Conservation (phyloP, 2,329 filamentous ascomycete species). For the Teratosphaeria viscida region DNA sequence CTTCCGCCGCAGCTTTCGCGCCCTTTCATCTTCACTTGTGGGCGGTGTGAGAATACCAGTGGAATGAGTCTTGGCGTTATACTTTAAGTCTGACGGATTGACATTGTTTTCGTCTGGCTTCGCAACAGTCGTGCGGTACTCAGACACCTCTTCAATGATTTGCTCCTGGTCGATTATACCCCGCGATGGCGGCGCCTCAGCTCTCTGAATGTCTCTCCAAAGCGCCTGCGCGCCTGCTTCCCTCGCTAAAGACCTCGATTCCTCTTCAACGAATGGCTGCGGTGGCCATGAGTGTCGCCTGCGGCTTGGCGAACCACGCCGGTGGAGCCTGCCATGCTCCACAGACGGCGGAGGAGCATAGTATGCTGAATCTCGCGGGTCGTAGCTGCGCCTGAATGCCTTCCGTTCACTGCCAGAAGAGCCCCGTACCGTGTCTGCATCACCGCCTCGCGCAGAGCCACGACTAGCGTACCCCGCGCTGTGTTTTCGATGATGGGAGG, state of each 20-base stretch:
- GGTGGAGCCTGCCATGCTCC: slow-evolving; percentile 5
- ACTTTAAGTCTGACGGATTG: slow-evolving; percentile 31
- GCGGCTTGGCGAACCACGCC: slow-evolving; percentile 11
- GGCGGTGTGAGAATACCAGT: slow-evolving; percentile 23
- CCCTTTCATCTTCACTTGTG: slow-evolving; percentile 28
- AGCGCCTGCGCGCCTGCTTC: slow-evolving; percentile 42
- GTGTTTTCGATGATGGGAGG: background rate
- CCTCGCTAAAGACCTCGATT: slow-evolving; percentile 49
- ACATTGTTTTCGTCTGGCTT: slow-evolving; percentile 54
- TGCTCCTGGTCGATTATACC: slow-evolving; percentile 60
- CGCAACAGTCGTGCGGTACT: slow-evolving; percentile 8
- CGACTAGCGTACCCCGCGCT: slow-evolving; percentile 15
- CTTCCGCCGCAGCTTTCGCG: slow-evolving; percentile 16
- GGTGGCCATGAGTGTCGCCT: slow-evolving; percentile 42
- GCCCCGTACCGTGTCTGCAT: slow-evolving; percentile 1
- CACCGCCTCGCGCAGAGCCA: slow-evolving; percentile 9
- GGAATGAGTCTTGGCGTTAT: slow-evolving; percentile 1
- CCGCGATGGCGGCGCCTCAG: slow-evolving; percentile 48
- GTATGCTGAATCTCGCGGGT: slow-evolving; percentile 20
- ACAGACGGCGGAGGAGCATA: slow-evolving; percentile 20
- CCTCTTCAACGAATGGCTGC: slow-evolving; percentile 59
- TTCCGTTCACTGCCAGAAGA: slow-evolving; percentile 9
- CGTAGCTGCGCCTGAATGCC: slow-evolving; percentile 17
- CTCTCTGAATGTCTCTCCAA: slow-evolving; percentile 24
- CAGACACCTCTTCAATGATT: slow-evolving; percentile 51